Evolutionary conservation across 345 rosid genomes (phyloP), one percentile per base, ranked within the genome.

Genomic region (Murraya paniculata): DNA sequence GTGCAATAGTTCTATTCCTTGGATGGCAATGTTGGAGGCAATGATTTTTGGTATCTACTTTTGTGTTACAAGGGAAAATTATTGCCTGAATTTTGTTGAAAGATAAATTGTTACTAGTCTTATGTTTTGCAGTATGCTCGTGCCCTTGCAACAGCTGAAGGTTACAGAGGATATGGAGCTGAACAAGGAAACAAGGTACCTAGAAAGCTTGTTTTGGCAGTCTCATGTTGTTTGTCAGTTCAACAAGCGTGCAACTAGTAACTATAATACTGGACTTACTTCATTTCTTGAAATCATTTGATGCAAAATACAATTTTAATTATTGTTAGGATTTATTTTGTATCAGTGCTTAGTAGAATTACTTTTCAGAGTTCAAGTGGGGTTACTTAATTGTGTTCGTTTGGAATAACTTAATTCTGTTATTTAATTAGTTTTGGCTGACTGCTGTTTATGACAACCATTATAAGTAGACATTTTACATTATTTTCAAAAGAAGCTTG

Each of bases 111-210:
- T 66, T 25, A 50, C 72, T 66, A 14, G 18, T 64, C 22, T 85
- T 10, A 28, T 33, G 16, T 4, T 80, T 68, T 76, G 79, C 79
- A 88, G 89, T 83, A 75, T 75, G 85, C 84, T 13, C 13, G 31
- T 60, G 86, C 84, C 13, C 66, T 88, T 13, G 86, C 91, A 31
- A 88, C 91, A 0, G 24, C 31, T 25, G 48, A 71, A 72, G 93
- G 91, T 60, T 90, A 88, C 45, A 84, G 62, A 77, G 93, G 93
- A 9, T 88, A 90, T 79, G 91, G 91, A 79, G 87, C 84, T 71
- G 93, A 90, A 75, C 91, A 87, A 84, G 93, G 93, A 31, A 83
- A 87, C 85, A 83, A 75, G 91, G 93, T 90, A 81, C 6, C 7
- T 18, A 25, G 38, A 56, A 48, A 36, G 31, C 24, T 64, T 71